Conservation (phyloP, 129 eudicot species). For the Apium graveolens region DNA sequence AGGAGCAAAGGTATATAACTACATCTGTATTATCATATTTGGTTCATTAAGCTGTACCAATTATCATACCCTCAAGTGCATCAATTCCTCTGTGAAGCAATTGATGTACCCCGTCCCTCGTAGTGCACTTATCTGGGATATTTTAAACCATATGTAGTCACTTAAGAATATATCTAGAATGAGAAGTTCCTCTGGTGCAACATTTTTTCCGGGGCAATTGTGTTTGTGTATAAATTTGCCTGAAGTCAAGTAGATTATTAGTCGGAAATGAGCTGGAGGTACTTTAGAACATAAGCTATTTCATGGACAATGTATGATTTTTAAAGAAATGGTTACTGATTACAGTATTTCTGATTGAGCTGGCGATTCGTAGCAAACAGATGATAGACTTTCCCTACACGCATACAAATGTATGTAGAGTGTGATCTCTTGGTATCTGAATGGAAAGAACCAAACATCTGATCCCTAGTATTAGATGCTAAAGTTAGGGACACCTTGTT, state of each 20-base stretch:
- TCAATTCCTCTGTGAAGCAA: slow-evolving; percentile 46
- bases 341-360: neutral
- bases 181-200: slow-evolving; percentile 9
- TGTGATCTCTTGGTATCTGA: neutral
- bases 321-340: neutral
- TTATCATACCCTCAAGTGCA: slow-evolving; percentile 64
- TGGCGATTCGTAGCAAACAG: neutral
- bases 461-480: neutral
- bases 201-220: slow-evolving; percentile 28
- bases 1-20: neutral
- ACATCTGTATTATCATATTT: slow-evolving; percentile 12
- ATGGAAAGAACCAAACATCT: neutral
- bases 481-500: neutral
- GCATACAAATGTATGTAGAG: neutral
- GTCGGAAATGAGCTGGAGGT: slow-evolving; percentile 33
- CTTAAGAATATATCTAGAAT: too few relatives aligned
- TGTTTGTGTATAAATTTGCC: slow-evolving; percentile 18
- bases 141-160: slow-evolving; percentile 21
- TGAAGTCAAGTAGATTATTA: slow-evolving; percentile 46
- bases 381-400: neutral
- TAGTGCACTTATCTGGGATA: slow-evolving; percentile 65
- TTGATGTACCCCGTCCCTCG: slow-evolving; percentile 78
- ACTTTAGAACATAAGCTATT: too few relatives aligned
- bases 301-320: neutral
- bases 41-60: slow-evolving; percentile 42